phyloP scores from a whole-genome alignment of 2,329 filamentous ascomycete genomes.

The Fusarium veterinarium region DNA sequence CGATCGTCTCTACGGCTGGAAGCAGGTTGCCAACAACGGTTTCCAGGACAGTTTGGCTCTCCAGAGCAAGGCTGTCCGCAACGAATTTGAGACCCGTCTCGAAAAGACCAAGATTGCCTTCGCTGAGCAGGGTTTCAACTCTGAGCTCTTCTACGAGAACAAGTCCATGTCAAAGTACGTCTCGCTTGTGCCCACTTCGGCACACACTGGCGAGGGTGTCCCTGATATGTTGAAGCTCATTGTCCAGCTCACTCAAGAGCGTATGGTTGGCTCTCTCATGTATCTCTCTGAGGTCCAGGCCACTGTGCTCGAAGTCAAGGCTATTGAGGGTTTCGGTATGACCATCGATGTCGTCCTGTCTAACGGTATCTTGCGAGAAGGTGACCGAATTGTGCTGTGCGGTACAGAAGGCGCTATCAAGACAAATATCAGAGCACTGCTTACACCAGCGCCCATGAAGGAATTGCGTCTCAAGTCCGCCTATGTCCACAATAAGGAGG shows the following conservation, averaged over 20 bases:
- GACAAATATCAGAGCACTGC: constrained; percentile 92
- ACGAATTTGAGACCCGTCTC: constrained; percentile 91
- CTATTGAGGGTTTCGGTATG: constrained; percentile 98
- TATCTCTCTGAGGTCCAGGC: constrained; percentile 98
- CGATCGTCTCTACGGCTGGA: constrained; percentile 98
- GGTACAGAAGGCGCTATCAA: constrained; percentile 96
- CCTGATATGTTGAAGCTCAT: constrained; percentile 99
- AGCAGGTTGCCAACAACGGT: constrained; percentile 98
- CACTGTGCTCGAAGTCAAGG: constrained; percentile 98
- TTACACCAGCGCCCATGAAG: constrained; percentile 92
- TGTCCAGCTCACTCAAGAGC: constrained; percentile 90
- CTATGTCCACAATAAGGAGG: constrained; percentile 99
- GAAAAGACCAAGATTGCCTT: constrained; percentile 94
- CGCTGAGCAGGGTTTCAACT: constrained; percentile 96
- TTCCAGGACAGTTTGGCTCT: constrained; percentile 92
- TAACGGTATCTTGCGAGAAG: constrained; percentile 94
- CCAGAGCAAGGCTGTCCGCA: constrained; percentile 92
- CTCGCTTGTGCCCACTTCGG: constrained; percentile 96
- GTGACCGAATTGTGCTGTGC: constrained; percentile 93
- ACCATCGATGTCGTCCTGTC: constrained; percentile 97
- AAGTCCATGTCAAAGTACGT: constrained; percentile 95
- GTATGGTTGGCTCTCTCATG: constrained; percentile 97
- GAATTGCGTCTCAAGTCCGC: constrained; percentile 94
- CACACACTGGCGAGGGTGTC: constrained; percentile 98
- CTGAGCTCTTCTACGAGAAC: constrained; percentile 97